phyloP scores from a whole-genome alignment of 495 filamentous ascomycete species.

The Opeltia flavorubescens region DNA sequence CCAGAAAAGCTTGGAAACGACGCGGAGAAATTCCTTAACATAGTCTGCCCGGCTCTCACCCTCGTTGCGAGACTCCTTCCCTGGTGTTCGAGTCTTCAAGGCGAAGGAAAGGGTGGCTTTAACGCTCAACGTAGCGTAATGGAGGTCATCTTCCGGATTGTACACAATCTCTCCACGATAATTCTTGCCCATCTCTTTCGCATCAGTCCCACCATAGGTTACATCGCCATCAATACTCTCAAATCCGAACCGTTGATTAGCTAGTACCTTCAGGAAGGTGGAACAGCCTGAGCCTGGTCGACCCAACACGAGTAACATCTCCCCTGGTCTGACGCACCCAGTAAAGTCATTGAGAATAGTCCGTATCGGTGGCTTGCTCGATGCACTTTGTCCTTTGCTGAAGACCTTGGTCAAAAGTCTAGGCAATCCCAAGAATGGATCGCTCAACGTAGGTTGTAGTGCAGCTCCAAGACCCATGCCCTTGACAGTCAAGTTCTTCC shows the following conservation, averaged over 20 bases:
- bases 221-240: constrained; percentile 66
- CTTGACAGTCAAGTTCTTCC: constrained; percentile 49
- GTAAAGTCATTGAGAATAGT: constrained; percentile 38
- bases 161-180: constrained; percentile 54
- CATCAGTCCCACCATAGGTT: constrained; percentile 59
- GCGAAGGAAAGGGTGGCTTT: constrained; percentile 58
- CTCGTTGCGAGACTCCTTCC: constrained; percentile 42
- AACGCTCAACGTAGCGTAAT: constrained; percentile 61
- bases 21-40: constrained; percentile 49
- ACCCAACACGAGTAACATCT: constrained; percentile 85
- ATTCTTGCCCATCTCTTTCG: constrained; percentile 43
- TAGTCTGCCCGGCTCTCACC: constrained; percentile 50
- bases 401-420: constrained; percentile 35
- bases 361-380: constrained; percentile 33
- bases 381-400: constrained; percentile 26
- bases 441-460: constrained; percentile 49
- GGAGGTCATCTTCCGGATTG: constrained; percentile 62
- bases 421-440: constrained; percentile 45
- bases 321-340: constrained; percentile 56
- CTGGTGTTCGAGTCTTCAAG: constrained; percentile 52
- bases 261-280: constrained; percentile 73
- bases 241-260: constrained; percentile 70
- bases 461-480: constrained; percentile 53
- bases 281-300: constrained; percentile 80
- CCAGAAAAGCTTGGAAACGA: constrained; percentile 65